Base-by-base conservation (phyloP, 805 yeast genomes). In the Yamadazyma scolyti region DNA sequence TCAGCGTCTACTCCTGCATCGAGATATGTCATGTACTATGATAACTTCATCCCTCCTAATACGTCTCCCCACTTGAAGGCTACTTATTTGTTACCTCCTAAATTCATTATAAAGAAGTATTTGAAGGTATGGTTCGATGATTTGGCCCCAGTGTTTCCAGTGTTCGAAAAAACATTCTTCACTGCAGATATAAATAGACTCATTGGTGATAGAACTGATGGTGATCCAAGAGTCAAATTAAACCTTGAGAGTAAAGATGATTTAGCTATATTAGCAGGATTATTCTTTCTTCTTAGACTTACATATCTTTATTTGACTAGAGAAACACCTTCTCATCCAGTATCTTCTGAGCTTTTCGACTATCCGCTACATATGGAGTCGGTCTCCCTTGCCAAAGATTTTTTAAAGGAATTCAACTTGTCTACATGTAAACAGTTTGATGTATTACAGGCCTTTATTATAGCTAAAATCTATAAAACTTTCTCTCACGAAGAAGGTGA, bases 401-500 rank as follows among this genome's bases (percentile, higher is more conserved):
- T 80, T 40, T 43, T 75, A 28, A 66, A 71, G 33, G 75, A 72
- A 35, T 75, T 75, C 25, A 43, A 61, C 42, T 43, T 70, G 6
- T 52, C 68, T 58, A 49, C 66, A 16, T 67, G 61, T 35, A 65
- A 76, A 14, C 66, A 68, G 20, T 43, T 75, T 29, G 62, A 66
- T 16, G 64, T 77, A 10, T 69, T 81, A 19, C 87, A 80, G 46
- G 75, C 77, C 45, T 79, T 77, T 1, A 52, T 77, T 11, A 75
- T 61, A 48, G 65, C 78, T 49, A 77, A 77, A 37, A 51, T 69
- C 25, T 80, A 78, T 54, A 69, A 65, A 40, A 68, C 61, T 37
- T 63, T 67, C 39, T 73, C 82, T 8, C 81, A 83, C 1, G 81
- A 78, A 39, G 78, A 73, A 39, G 46, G 54, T 11, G 74, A 67